Evolutionary conservation across 2,329 filamentous ascomycete species (phyloP), one percentile per base, ranked within the genome.

Genomic region (Madurella fahalii): DNA sequence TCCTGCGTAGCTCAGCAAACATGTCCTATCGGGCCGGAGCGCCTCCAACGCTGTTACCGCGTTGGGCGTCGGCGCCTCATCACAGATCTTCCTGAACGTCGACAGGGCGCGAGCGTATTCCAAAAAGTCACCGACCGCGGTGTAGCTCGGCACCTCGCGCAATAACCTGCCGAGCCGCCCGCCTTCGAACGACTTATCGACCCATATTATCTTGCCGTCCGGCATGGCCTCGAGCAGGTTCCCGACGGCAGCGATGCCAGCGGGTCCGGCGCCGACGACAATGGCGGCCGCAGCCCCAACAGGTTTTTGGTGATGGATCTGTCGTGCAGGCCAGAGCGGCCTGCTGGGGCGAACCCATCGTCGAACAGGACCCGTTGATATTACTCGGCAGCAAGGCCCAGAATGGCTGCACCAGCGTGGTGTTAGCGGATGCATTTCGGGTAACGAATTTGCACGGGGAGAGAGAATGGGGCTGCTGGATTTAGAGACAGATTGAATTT

Each of bases 171-270:
- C 25, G 25, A 63, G 52, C 11, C 51, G 53, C 5, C 61, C 61
- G 13, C 53, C 58, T 0, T 52, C 25, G 17, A 63, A 63, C 1
- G 44, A 25, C 16, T 17, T 31, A 44, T 63, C 61, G 16, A 63
- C 25, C 61, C 61, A 63, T 9, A 55, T 45, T 17, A 63, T 49
- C n/a, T 52, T 61, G 17, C 49, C 56, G 5, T 40, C 25, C n/a
- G 50, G 48, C 7, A 51, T 37, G 16, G 39, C 13, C 20, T 58
- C 53, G 5, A 63, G 53, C 7, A 63, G 46, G 11, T 59, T 60
- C 9, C 59, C 61, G 39, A 63, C 61, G 12, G 43, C 58, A 17
- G 59, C 59, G 12, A 63, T 60, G 16, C 61, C 61, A 16, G 61
- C 61, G 5, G 61, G 59, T 3, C 61, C 61, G 12, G 18, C 59